Evolutionary conservation across 2,329 filamentous ascomycete genomes (phyloP).

Genomic region (Fusarium gaditjirri): DNA sequence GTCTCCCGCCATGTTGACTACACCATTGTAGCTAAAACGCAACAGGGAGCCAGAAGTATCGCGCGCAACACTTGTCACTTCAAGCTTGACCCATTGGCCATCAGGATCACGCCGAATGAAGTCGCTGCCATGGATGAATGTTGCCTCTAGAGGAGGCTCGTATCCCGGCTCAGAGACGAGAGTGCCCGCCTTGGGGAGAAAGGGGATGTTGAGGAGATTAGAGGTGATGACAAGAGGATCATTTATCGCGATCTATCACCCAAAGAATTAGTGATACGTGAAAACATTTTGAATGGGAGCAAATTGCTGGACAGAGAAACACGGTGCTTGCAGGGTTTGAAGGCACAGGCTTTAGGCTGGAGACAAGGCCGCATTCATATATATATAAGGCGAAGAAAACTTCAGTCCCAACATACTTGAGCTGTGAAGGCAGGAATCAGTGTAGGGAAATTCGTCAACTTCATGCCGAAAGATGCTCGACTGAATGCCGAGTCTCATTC

Average conservation of each 20-base stretch:
- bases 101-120: constrained; percentile 53
- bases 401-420: constrained; percentile 43
- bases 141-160: constrained; percentile 50
- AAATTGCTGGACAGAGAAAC: not conserved
- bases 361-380: not conserved
- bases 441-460: constrained; percentile 50
- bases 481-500: constrained; percentile 22
- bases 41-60: constrained; percentile 48
- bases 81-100: constrained; percentile 51
- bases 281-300: not conserved
- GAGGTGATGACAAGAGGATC: constrained; percentile 47
- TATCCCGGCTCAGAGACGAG: constrained; percentile 52
- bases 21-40: constrained; percentile 52
- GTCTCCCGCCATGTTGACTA: constrained; percentile 49
- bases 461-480: constrained; percentile 34
- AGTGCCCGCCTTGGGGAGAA: constrained; percentile 45
- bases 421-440: constrained; percentile 53
- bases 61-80: constrained; percentile 51
- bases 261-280: not conserved
- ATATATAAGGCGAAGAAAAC: not conserved
- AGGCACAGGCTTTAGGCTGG: not conserved
- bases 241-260: constrained; percentile 49
- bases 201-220: constrained; percentile 50
- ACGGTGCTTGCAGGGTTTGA: not conserved
- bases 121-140: constrained; percentile 53